Base-by-base conservation (phyloP, 192 early-diverging fungal species). In the Coemansia sp. region DNA sequence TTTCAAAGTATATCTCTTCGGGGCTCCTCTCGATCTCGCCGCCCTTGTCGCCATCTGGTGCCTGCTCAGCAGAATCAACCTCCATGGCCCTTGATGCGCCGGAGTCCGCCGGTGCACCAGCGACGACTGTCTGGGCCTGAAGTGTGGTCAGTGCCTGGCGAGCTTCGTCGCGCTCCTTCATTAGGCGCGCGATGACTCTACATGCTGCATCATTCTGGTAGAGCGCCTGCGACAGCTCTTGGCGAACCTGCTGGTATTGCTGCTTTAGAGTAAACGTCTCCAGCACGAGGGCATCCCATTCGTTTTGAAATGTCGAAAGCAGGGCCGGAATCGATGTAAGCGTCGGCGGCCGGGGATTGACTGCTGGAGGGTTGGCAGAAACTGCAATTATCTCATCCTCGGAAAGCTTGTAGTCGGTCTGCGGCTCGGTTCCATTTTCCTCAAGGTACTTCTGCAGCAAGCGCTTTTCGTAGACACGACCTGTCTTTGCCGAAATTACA, bases 121-220 rank as follows among this genome's bases (percentile, higher is more conserved):
- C 61, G 3, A 52, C 24, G 35, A 49, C 35, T 7, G 60, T 34
- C 58, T 73, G 61, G 2, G 64, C 67, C 39, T 70, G 68, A 14
- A 72, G 36, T 8, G 74, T 46, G 1, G 64, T 64, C 3, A 75
- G 67, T 14, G 71, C 55, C 82, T 86, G 85, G 39, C 95, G 83
- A 39, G 95, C 95, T 58, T 91, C 86, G 73, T 99, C 94, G 30
- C 93, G 84, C 69, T 99, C 97, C 68, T 88, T 89, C 65, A 91
- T 82, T 25, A 98, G 75, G 27, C 97, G 83, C 3, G 95, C 95
- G 76, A 98, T 91, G 4, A 99, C 97, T 57, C 97, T 73, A 60
- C 93, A 91, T 1, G 94, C 92, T 23, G 97, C 97, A 74, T 99
- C 97, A 64, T 95, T 89, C 75, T 96, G 92, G 73, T 97, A 99